These are phyloP conservation scores for Hypomontagnella submonticulosa DNA, from an alignment of 495 filamentous ascomycete genomes.

Conservation along the genomic window DNA sequence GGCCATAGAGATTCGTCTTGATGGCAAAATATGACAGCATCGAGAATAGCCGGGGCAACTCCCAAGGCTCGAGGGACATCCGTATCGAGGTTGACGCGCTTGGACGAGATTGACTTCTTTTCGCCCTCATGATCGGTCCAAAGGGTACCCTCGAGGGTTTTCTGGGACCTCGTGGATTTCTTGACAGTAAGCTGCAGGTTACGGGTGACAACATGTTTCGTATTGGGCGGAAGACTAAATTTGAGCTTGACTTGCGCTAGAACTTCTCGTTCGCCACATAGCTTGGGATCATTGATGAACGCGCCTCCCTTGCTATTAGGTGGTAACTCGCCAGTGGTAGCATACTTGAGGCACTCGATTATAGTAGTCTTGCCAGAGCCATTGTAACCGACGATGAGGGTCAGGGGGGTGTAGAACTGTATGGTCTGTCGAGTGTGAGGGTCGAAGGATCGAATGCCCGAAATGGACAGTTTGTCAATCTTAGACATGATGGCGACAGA, in stretches of 20 bases:
- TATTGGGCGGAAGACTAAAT: conserved; percentile 79
- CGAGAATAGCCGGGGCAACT: conserved; percentile 88
- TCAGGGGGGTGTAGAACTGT: conserved; percentile 87
- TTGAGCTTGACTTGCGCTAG: conserved; percentile 89
- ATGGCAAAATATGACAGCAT: conserved; percentile 97
- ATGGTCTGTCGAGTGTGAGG: conserved; percentile 81
- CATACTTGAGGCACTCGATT: conserved; percentile 99
- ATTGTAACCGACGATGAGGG: conserved; percentile 95
- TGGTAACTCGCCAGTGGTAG: conserved; percentile 91
- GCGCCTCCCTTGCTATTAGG: conserved; percentile 94
- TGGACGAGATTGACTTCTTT: conserved; percentile 76
- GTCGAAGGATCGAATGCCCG: conserved; percentile 92
- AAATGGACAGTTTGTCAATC: conserved; percentile 89
- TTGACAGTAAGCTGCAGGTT: conserved; percentile 88
- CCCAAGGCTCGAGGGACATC: conserved; percentile 89
- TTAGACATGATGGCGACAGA: conserved; percentile 67
- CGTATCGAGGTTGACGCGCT: conserved; percentile 80
- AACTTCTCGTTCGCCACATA: conserved; percentile 90
- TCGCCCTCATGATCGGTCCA: conserved; percentile 84
- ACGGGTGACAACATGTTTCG: conserved; percentile 81
- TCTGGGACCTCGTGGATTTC: conserved; percentile 74
- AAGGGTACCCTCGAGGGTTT: conserved; percentile 83
- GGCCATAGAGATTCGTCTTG: conserved; percentile 98
- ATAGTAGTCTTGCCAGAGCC: conserved; percentile 99
- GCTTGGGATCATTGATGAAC: conserved; percentile 96